Percentiles rank a stretch among this genome's conserved stretches.
phyloP scores from a whole-genome alignment of 371 early-diverging fungal genomes.

The Dinochytrium kinnereticum region DNA sequence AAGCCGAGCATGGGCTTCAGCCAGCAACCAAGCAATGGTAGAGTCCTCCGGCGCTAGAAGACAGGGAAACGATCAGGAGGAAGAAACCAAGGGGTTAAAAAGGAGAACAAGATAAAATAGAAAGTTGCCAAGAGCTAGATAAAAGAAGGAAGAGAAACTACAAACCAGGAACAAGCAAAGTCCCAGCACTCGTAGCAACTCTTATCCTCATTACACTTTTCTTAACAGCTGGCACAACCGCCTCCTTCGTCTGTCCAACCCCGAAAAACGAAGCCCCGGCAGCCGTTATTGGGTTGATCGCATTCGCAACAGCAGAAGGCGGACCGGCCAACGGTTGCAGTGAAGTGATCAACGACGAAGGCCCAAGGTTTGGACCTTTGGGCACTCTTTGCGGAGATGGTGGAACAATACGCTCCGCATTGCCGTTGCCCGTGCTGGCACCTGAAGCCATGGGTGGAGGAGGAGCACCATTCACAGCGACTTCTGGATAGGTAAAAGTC shows the following conservation, averaged over 20 bases:
- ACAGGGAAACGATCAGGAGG: not conserved
- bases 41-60: not conserved
- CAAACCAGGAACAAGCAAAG: not conserved
- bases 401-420: too few relatives aligned
- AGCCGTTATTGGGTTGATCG: not conserved
- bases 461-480: not conserved
- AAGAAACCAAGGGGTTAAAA: not conserved
- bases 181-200: constrained; percentile 1
- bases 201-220: constrained; percentile 15
- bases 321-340: constrained; percentile 2
- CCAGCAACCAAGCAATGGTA: constrained; percentile 17
- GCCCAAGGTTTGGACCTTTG: not conserved
- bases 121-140: not conserved
- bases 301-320: not conserved
- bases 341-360: not conserved
- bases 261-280: not conserved
- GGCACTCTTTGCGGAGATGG: too few relatives aligned
- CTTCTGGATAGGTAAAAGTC: not conserved
- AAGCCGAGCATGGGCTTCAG: constrained; percentile 15
- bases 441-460: constrained; percentile 10
- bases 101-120: not conserved
- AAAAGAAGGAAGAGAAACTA: not conserved
- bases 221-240: not conserved
- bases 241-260: not conserved
- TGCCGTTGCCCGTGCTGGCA: too few relatives aligned